phyloP scores from a whole-genome alignment of 495 filamentous ascomycete genomes.

The Amniculicola lignicola region DNA sequence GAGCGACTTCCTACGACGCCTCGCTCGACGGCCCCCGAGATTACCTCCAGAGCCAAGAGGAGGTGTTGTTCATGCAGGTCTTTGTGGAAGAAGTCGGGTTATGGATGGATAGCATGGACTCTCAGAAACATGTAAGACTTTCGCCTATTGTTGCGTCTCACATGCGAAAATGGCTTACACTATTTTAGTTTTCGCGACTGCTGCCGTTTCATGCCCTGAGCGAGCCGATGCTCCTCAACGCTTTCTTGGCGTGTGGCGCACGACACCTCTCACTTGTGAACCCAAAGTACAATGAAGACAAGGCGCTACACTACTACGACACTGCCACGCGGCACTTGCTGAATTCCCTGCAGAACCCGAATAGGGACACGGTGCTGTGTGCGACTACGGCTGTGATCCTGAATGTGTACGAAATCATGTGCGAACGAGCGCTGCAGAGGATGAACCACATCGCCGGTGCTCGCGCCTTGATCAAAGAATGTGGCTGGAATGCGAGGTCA shows the following conservation, averaged over 20 bases:
- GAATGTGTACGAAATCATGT: constrained; percentile 92
- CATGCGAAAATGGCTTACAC: constrained; percentile 25
- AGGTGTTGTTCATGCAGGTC: constrained; percentile 80
- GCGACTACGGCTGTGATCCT: constrained; percentile 86
- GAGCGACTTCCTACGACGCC: constrained; percentile 41
- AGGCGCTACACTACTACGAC: constrained; percentile 77
- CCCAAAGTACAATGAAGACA: constrained; percentile 67
- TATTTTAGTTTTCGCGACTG: constrained; percentile 66
- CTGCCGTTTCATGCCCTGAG: constrained; percentile 77
- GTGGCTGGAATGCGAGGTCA: constrained; percentile 79
- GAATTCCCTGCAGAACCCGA: constrained; percentile 70
- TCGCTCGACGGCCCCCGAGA: constrained; percentile 37
- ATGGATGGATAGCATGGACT: constrained; percentile 94
- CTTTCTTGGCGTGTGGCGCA: constrained; percentile 84
- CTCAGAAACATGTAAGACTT: constrained; percentile 68
- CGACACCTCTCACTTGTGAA: constrained; percentile 73
- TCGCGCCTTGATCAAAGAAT: constrained; percentile 84
- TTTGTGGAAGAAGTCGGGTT: constrained; percentile 88
- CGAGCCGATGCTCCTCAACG: constrained; percentile 88
- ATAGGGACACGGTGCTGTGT: constrained; percentile 79
- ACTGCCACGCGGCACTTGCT: constrained; percentile 73
- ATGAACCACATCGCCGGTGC: constrained; percentile 88
- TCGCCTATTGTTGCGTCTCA: neutral
- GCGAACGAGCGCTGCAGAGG: constrained; percentile 64
- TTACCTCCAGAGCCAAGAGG: constrained; percentile 67